Percentiles rank a stretch among this genome's conserved stretches.
Conservation (phyloP, 805 yeast species). For the Schwanniomyces vanrijiae region DNA sequence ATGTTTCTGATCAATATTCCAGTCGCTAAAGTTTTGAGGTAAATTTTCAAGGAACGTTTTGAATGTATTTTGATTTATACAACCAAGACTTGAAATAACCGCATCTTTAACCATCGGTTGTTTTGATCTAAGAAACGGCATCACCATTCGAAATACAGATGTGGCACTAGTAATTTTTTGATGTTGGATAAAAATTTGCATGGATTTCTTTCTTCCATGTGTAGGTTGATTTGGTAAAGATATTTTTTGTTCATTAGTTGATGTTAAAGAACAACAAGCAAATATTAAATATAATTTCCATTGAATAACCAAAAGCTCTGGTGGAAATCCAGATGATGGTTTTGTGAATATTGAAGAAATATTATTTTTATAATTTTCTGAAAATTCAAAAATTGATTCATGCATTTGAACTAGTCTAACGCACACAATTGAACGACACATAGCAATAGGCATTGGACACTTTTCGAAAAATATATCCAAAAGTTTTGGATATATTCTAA, state of each 20-base stretch:
- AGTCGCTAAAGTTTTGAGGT: conserved; percentile 54
- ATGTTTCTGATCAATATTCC: conserved; percentile 39
- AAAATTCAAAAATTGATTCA: conserved; percentile 59
- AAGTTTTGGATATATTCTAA: conserved; percentile 77
- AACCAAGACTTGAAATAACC: conserved; percentile 83
- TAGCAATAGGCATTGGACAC: conserved; percentile 92
- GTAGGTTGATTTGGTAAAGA: conserved; percentile 49
- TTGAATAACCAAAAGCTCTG: conserved; percentile 75
- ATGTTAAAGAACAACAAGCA: conserved; percentile 88
- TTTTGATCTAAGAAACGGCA: conserved; percentile 74
- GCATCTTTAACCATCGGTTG: conserved; percentile 78
- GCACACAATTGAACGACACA: conserved; percentile 89
- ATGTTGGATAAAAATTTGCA: conserved; percentile 81
- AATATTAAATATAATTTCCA: conserved; percentile 89
- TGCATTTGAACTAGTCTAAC: conserved; percentile 83
- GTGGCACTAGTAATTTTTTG: conserved; percentile 92
- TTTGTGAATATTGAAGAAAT: conserved; percentile 37
- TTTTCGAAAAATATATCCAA: conserved; percentile 68
- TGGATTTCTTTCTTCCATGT: conserved; percentile 74
- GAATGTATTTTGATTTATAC: conserved; percentile 87
- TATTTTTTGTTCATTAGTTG: conserved; percentile 82
- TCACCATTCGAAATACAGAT: conserved; percentile 81
- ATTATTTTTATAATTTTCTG: conserved; percentile 43
- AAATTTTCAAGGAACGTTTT: conserved; percentile 76
- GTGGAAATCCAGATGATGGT: conserved; percentile 39